phyloP scores from a whole-genome alignment of 108 stramenopile species.

The Chaetoceros muelleri region DNA sequence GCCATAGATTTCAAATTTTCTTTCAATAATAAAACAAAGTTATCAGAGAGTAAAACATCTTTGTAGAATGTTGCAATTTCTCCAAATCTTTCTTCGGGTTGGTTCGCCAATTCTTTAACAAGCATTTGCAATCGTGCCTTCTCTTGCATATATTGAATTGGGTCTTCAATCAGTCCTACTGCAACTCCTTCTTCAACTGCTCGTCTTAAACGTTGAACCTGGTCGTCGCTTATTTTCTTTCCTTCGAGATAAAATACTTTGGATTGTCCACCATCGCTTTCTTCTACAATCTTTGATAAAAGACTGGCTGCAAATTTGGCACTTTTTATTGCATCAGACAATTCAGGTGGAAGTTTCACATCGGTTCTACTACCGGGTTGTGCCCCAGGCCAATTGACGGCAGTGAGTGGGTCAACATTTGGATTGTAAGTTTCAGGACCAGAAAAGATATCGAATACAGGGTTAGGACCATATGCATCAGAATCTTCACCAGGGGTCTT shows the following conservation, averaged over 20 bases:
- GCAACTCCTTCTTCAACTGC: slow-evolving; percentile 51
- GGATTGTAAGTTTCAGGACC: slow-evolving; percentile 78
- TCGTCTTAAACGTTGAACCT: slow-evolving; percentile 47
- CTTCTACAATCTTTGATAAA: slow-evolving; percentile 38
- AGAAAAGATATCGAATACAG: slow-evolving; percentile 70
- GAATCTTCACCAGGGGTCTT: slow-evolving; percentile 42
- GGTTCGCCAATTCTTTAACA: slow-evolving; percentile 60
- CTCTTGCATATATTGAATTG: slow-evolving; percentile 41
- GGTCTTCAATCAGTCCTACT: slow-evolving; percentile 65
- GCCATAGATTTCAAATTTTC: slow-evolving; percentile 54
- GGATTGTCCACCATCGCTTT: slow-evolving; percentile 9
- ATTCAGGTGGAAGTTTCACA: slow-evolving; percentile 47
- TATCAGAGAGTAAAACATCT: slow-evolving; percentile 75
- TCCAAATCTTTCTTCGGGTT: slow-evolving; percentile 68
- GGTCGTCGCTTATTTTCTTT: slow-evolving; percentile 33
- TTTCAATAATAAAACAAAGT: slow-evolving; percentile 51
- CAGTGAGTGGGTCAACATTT: slow-evolving; percentile 66
- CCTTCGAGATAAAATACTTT: slow-evolving; percentile 45
- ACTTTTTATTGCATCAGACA: slow-evolving; percentile 57
- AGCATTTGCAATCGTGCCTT: slow-evolving; percentile 53
- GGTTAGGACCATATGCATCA: slow-evolving; percentile 40
- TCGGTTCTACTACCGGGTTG: slow-evolving; percentile 47
- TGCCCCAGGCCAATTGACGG: slow-evolving; percentile 79
- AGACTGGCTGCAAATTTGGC: slow-evolving; percentile 71
- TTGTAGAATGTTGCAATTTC: slow-evolving; percentile 73